A percentile compares a stretch with the other conserved stretches of the same genome.
Evolutionary conservation across 208 protist genomes (phyloP).

Genomic region (Acanthamoeba sp.): DNA sequence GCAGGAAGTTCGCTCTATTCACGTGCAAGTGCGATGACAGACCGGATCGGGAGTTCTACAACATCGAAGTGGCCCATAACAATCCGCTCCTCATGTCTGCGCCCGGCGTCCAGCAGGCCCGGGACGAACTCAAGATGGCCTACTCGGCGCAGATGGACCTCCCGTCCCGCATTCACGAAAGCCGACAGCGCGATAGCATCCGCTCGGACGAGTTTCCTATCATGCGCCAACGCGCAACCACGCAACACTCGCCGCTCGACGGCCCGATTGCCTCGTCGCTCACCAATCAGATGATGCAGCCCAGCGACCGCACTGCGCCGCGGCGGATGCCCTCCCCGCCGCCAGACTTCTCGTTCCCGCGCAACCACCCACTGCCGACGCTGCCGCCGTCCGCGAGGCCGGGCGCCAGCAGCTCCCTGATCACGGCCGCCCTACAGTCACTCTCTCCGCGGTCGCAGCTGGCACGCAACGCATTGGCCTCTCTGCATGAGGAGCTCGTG

Average conservation of each 20-base stretch:
- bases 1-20: slow-evolving; percentile 48
- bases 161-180: background rate
- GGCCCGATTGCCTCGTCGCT: background rate
- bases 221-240: background rate
- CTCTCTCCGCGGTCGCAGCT: background rate
- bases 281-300: background rate
- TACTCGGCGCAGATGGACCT: slow-evolving; percentile 62
- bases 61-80: background rate
- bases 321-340: background rate
- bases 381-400: background rate
- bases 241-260: background rate
- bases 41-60: background rate
- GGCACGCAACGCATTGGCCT: background rate
- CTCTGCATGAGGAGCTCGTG: background rate
- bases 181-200: background rate
- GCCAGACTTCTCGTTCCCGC: background rate
- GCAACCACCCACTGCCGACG: background rate
- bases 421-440: background rate
- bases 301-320: background rate
- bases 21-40: slow-evolving; percentile 30
- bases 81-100: background rate
- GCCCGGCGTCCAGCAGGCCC: background rate
- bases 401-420: background rate
- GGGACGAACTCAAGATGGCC: slow-evolving; percentile 54
- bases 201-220: slow-evolving; percentile 6